A percentile compares a stretch with the other conserved stretches of the same genome.
Conservation (phyloP, 768 basidiomycete genomes). For the Suillus placidus region DNA sequence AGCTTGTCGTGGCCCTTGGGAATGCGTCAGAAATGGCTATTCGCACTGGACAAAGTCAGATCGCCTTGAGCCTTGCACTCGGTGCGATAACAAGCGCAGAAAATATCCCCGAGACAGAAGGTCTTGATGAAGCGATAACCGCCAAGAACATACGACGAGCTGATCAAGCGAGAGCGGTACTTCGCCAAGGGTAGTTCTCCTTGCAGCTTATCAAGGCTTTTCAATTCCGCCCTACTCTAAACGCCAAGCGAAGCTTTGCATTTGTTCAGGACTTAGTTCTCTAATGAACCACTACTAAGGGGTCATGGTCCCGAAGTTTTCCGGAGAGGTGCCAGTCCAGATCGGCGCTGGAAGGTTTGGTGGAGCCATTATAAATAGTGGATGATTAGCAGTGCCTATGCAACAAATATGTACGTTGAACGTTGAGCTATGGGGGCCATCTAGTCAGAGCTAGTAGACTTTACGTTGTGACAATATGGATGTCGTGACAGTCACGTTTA, state of each 20-base stretch:
- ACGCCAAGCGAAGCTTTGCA: not conserved
- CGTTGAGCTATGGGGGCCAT: not conserved
- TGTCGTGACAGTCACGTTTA: conserved; percentile 9
- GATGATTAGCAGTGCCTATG: not conserved
- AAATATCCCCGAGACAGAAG: conserved; percentile 2
- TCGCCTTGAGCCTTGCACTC: conserved; percentile 5
- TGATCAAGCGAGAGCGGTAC: conserved; percentile 5
- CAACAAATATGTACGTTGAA: too few species aligned
- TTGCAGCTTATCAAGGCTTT: not conserved
- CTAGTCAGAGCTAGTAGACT: too few species aligned
- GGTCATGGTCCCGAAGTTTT: not conserved
- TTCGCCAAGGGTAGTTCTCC: conserved; percentile 6
- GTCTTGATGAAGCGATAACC: not conserved
- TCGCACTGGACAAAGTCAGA: conserved; percentile 1
- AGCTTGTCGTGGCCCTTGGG: conserved; percentile 35
- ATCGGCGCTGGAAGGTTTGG: not conserved
- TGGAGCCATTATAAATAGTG: not conserved
- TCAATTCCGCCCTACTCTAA: not conserved
- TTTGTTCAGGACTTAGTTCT: not conserved
- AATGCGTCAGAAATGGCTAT: conserved; percentile 38
- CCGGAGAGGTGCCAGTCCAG: not conserved
- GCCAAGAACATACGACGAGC: conserved; percentile 6
- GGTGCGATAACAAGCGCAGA: conserved; percentile 6
- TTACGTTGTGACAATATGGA: not conserved
- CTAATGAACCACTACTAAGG: not conserved